Evolutionary conservation across 306 rosid species (phyloP).

Genomic region (Oxytropis ochrocephala): DNA sequence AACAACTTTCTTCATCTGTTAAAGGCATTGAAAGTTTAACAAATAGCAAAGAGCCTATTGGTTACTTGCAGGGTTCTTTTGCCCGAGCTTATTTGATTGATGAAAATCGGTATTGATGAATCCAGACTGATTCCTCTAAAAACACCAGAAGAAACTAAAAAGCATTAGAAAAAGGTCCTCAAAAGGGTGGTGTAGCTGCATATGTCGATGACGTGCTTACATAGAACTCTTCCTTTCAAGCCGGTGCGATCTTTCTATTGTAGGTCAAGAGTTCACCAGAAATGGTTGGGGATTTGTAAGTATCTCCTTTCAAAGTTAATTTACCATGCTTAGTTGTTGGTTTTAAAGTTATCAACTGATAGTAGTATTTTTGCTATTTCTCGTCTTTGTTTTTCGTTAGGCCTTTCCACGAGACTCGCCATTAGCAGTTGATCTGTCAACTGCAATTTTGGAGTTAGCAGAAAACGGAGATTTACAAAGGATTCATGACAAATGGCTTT

Average conservation of each 20-base stretch:
- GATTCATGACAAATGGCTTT: slow-evolving; percentile 97
- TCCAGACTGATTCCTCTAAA: slow-evolving; percentile 73
- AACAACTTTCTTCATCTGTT: slow-evolving; percentile 73
- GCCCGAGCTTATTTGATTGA: slow-evolving; percentile 53
- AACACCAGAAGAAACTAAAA: slow-evolving; percentile 51
- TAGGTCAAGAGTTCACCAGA: slow-evolving; percentile 93
- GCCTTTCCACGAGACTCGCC: slow-evolving; percentile 89
- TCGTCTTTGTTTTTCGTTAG: slow-evolving; percentile 34
- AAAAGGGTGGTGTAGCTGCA: slow-evolving; percentile 80
- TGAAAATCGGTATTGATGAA: slow-evolving; percentile 55
- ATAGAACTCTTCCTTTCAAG: slow-evolving; percentile 86
- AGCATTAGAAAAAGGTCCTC: slow-evolving; percentile 69
- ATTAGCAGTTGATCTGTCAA: slow-evolving; percentile 78
- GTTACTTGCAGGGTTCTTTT: slow-evolving; percentile 85
- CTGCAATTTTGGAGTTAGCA: slow-evolving; percentile 70
- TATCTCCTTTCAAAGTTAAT: slow-evolving; percentile 20
- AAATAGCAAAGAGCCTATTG: slow-evolving; percentile 58
- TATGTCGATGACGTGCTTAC: slow-evolving; percentile 80
- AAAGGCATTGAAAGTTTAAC: slow-evolving; percentile 77
- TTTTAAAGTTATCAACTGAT: not conserved
- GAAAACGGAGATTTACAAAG: slow-evolving; percentile 90
- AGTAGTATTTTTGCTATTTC: not conserved
- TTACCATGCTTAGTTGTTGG: not conserved
- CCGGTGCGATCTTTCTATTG: slow-evolving; percentile 59
- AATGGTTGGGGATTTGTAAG: slow-evolving; percentile 99